Base-by-base conservation (phyloP, 1,139 yeast species). In the Kluyveromyces sp. region DNA sequence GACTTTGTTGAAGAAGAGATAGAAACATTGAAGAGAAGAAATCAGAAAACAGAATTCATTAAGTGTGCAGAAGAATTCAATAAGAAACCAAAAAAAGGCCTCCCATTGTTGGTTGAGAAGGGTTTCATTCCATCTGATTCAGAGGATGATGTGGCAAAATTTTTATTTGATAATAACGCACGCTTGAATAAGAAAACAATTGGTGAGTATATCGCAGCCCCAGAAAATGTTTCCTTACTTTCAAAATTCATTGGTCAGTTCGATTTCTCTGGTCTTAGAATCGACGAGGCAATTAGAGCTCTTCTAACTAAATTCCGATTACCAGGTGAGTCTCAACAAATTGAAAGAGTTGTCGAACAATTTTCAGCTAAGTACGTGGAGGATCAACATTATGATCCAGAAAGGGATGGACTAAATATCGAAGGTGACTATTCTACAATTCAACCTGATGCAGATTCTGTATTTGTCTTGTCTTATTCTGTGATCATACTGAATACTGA, bases 261-360 rank as follows among this genome's bases (percentile, higher is more conserved):
- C 65, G 94, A 90, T 51, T 92, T 90, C 60, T 68, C 73, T 34
- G 83, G 78, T 15, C 71, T 85, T 55, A 75, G 98, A 57, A 89
- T 94, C 2, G 98, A 94, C 65, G 97, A 92, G 64, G 97, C 97
- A 0, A 71, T 94, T 48, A 75, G 99, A 56, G 75, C 87, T 45
- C 66, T 94, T 51, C 72, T 94, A 54, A 84, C 87, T 46, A 77
- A 86, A 15, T 92, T 94, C 61, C 78, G 99, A 64, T 73, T 94
- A 47, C 98, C 98, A 0, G 99, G 99, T 44, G 99, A 94, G 66
- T 83, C 97, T 0, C 97, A 89, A 60, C 96, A 88, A 63, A 92
- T 94, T 63, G 97, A 90, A 64, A 77, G 96, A 59, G 78, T 92
- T 25, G 86, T 94, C 38, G 97, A 90, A 59, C 73, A 79, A 25